Base-by-base conservation (phyloP, 768 basidiomycete species). In the Auriscalpium vulgare region DNA sequence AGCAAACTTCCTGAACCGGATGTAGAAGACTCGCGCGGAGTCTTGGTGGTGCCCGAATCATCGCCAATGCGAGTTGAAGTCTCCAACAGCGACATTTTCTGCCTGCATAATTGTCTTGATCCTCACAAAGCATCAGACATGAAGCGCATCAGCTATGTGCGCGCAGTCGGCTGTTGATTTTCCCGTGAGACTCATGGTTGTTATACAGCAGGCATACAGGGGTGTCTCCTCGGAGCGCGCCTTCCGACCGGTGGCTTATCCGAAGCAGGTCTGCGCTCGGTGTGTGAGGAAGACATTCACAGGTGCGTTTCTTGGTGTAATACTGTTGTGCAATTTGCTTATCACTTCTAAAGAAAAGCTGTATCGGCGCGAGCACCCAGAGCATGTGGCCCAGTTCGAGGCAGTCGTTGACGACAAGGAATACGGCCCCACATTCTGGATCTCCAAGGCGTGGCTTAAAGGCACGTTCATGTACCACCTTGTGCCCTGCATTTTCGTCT, bases 391-490 rank as follows among this genome's bases (percentile, higher is more conserved):
- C 29, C 67, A 74, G 53, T 86, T 90, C 55, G 83, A 89, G 48
- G 73, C 76, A 4, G 66, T 81, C 7, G 74, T 74, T 40, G 72
- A 76, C 10, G 69, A 70, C 4, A 71, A 71, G 11, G 78, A 79
- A 54, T 67, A 69, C 14, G 59, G 61, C 14, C 29, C 29, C 29
- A 79, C 79, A 8, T 84, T 76, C 66, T 89, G 85, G 84, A 81
- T 92, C 63, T 92, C 91, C 0, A 90, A 85, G 65, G 67, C 71
- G 7, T 93, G 91, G 91, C 67, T 87, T 4, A 86, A 78, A 79
- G 90, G 90, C 87, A 56, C 14, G 67, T 59, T 38, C 37, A 8
- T 46, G 21, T 34, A 16, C 19, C 49, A 46, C 46, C 50, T 56
- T 56, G 47, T 5, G n/a, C 19, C 21, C 17, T 21, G 16, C 10